Evolutionary conservation across 2,329 filamentous ascomycete species (phyloP).

Genomic region (Emmonsiellopsis sp.): DNA sequence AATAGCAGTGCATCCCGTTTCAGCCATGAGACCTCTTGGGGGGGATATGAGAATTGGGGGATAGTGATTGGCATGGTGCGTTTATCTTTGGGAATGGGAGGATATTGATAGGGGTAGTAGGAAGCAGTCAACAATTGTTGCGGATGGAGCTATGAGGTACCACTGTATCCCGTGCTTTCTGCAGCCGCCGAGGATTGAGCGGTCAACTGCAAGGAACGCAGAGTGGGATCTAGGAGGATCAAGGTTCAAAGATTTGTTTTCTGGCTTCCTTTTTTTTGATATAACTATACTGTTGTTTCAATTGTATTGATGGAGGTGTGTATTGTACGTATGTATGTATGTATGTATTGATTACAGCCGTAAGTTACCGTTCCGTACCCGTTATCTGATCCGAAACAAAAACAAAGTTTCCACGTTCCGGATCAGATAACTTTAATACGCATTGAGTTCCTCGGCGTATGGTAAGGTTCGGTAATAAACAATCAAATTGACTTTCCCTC

Average conservation of each 20-base stretch:
- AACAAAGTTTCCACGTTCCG: background rate
- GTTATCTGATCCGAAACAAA: slow-evolving; percentile 1
- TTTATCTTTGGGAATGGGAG: too few species aligned
- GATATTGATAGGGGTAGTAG: too few species aligned
- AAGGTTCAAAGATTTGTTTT: too few species aligned
- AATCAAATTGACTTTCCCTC: background rate
- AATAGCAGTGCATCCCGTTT: slow-evolving; percentile 85
- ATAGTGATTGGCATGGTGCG: background rate
- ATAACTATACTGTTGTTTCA: too few species aligned
- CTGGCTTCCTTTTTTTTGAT: too few species aligned
- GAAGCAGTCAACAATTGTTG: too few species aligned
- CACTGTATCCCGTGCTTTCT: too few species aligned
- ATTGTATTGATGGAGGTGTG: too few species aligned
- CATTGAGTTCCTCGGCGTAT: background rate
- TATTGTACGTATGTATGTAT: background rate
- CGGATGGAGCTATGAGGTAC: too few species aligned
- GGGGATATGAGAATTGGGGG: slow-evolving; percentile 21
- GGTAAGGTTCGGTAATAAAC: background rate
- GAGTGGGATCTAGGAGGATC: too few species aligned
- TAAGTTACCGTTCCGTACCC: background rate
- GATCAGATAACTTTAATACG: slow-evolving; percentile 1
- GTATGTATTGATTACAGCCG: background rate
- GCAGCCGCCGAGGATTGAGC: too few species aligned
- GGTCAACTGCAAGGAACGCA: too few species aligned
- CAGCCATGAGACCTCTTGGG: slow-evolving; percentile 51